These are phyloP conservation scores for Turritis glabra DNA, from an alignment of 345 rosid genomes.

Conservation along the genomic window DNA sequence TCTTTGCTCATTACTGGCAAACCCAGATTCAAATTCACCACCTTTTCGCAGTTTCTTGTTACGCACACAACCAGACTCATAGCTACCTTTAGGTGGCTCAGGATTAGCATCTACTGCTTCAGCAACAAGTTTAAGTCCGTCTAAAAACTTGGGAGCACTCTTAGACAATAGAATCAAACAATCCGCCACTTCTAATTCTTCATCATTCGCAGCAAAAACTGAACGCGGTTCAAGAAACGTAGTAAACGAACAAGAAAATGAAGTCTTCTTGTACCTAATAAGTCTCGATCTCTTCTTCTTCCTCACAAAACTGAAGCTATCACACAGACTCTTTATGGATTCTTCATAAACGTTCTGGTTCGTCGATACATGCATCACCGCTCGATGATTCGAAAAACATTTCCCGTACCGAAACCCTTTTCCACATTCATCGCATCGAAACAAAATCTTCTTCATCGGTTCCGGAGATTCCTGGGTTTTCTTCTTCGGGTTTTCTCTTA, in stretches of 20 bases:
- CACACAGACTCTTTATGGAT: constrained; percentile 26
- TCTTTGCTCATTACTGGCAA: background rate
- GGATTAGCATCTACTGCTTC: constrained; percentile 33
- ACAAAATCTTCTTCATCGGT: constrained; percentile 42
- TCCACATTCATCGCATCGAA: constrained; percentile 51
- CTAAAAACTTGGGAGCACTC: constrained; percentile 35
- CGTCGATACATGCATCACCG: constrained; percentile 14
- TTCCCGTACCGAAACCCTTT: constrained; percentile 47
- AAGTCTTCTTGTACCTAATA: constrained; percentile 49
- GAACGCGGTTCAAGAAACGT: constrained; percentile 48
- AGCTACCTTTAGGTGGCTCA: constrained; percentile 32
- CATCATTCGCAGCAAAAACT: constrained; percentile 39
- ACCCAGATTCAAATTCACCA: constrained; percentile 7
- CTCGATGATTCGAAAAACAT: constrained; percentile 35
- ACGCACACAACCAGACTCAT: constrained; percentile 20
- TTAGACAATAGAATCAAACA: constrained; percentile 60
- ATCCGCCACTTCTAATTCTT: constrained; percentile 50
- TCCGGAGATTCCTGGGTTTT: constrained; percentile 59
- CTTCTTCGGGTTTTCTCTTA: constrained; percentile 71
- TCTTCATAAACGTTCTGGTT: constrained; percentile 32
- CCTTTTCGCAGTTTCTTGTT: constrained; percentile 30
- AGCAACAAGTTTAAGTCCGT: constrained; percentile 26
- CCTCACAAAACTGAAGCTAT: constrained; percentile 32
- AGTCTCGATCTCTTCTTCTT: constrained; percentile 58
- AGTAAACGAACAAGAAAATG: constrained; percentile 46